Percentiles rank a stretch among this genome's conserved stretches.
phyloP scores from a whole-genome alignment of 192 early-diverging fungal species.

The Lunasporangiospora selenospora region DNA sequence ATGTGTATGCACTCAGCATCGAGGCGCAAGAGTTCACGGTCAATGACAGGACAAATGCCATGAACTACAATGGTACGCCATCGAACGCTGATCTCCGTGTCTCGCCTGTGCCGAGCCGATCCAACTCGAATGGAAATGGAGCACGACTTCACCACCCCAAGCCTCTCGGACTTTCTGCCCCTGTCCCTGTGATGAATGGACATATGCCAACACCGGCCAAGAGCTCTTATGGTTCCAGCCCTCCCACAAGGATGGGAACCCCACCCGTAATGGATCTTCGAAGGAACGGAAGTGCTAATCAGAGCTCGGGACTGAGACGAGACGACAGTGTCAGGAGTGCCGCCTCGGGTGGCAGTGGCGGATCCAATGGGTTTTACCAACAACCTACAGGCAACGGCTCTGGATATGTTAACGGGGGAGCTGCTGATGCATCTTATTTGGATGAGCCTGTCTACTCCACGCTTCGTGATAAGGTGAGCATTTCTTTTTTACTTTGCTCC shows the following conservation, averaged over 20 bases:
- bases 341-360: slow-evolving; percentile 27
- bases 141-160: too few species aligned
- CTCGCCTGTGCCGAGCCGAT: slow-evolving; percentile 20
- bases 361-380: slow-evolving; percentile 14
- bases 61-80: too few species aligned
- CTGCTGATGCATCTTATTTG: slow-evolving; percentile 16
- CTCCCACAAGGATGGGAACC: neutral
- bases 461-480: slow-evolving; percentile 38
- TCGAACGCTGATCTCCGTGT: slow-evolving; percentile 8
- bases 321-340: slow-evolving; percentile 40
- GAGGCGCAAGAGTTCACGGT: slow-evolving; percentile 26
- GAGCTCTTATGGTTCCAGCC: slow-evolving; percentile 4
- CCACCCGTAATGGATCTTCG: slow-evolving; percentile 10
- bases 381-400: slow-evolving; percentile 22
- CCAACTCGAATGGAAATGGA: too few species aligned
- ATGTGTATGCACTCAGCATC: slow-evolving; percentile 39
- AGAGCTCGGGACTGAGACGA: slow-evolving; percentile 7
- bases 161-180: too few species aligned
- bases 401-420: slow-evolving; percentile 9
- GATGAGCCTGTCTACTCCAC: slow-evolving; percentile 41
- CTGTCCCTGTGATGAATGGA: neutral
- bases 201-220: slow-evolving; percentile 8
- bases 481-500: neutral
- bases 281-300: slow-evolving; percentile 10
- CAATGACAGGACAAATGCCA: neutral